These are phyloP conservation scores for Neospora caninum DNA, from an alignment of 169 alveolate species.

Conservation along the genomic window DNA sequence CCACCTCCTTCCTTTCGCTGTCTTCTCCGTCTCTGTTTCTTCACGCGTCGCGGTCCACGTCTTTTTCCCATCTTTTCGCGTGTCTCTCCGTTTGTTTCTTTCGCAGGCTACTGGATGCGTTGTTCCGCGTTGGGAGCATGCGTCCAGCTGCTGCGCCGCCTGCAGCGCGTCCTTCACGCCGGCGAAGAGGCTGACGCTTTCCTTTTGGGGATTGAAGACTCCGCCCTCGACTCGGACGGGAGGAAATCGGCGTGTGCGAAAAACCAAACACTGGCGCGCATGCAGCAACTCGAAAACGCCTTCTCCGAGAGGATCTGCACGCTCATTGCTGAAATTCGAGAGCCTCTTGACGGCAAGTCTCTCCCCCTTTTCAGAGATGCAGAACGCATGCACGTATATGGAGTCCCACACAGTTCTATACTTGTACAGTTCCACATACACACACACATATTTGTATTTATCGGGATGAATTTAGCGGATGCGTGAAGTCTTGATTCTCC, in stretches of 20 bases:
- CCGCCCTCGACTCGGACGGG: background rate
- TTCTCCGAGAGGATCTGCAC: conserved; percentile 40
- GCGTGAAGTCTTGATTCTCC: too few species aligned
- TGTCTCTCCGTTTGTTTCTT: background rate
- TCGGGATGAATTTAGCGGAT: too few species aligned
- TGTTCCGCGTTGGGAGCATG: conserved; percentile 46
- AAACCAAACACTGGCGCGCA: background rate
- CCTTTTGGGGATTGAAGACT: background rate
- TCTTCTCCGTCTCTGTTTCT: too few species aligned
- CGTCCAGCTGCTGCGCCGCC: conserved; percentile 62
- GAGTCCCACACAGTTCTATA: too few species aligned
- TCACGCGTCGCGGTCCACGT: too few species aligned
- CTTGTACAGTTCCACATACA: background rate
- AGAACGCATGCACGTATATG: background rate
- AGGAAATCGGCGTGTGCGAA: background rate
- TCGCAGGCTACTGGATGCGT: conserved; percentile 55
- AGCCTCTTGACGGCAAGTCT: conserved; percentile 42
- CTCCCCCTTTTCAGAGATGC: background rate
- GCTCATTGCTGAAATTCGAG: conserved; percentile 47
- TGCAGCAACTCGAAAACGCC: conserved; percentile 45
- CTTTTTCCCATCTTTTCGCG: too few species aligned
- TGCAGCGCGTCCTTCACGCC: conserved; percentile 48
- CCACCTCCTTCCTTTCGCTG: too few species aligned
- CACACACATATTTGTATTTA: background rate
- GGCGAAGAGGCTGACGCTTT: background rate